A percentile compares a stretch with the other conserved stretches of the same genome.
Evolutionary conservation across 2,329 filamentous ascomycete species (phyloP).

Genomic region (Apiospora hydei): DNA sequence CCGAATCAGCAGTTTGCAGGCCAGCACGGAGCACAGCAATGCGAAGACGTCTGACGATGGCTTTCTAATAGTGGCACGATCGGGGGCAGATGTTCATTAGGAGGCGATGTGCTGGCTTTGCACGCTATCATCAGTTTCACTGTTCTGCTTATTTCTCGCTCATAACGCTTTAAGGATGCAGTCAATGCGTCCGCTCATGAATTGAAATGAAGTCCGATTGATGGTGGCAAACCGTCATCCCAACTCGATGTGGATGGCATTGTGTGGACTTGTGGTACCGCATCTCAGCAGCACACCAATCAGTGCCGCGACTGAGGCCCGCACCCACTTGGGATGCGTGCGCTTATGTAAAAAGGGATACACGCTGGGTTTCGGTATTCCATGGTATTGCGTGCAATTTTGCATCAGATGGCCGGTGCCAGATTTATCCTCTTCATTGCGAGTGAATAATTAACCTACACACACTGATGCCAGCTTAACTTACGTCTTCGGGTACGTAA

Average conservation of each 20-base stretch:
- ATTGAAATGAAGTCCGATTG: constrained; percentile 14
- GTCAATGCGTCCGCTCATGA: constrained; percentile 12
- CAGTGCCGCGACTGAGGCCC: background rate
- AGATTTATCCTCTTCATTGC: background rate
- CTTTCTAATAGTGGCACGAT: constrained; percentile 14
- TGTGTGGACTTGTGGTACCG: constrained; percentile 17
- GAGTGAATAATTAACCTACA: background rate
- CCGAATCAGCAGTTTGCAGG: constrained; percentile 23
- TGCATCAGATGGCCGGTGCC: background rate
- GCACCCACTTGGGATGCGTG: constrained; percentile 3
- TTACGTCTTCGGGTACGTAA: background rate
- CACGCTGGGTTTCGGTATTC: background rate
- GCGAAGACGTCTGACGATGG: constrained; percentile 17
- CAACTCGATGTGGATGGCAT: constrained; percentile 10
- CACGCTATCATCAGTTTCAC: background rate
- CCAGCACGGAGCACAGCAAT: constrained; percentile 20
- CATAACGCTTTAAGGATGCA: background rate
- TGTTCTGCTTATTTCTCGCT: background rate
- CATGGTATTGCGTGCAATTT: background rate
- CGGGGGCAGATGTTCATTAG: background rate
- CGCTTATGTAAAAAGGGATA: constrained; percentile 16
- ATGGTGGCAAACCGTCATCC: constrained; percentile 18
- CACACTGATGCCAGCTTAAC: background rate
- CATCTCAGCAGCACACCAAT: constrained; percentile 2
- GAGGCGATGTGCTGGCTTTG: background rate